Base-by-base conservation (phyloP, 306 rosid species). In the Quercus engelmannii region DNA sequence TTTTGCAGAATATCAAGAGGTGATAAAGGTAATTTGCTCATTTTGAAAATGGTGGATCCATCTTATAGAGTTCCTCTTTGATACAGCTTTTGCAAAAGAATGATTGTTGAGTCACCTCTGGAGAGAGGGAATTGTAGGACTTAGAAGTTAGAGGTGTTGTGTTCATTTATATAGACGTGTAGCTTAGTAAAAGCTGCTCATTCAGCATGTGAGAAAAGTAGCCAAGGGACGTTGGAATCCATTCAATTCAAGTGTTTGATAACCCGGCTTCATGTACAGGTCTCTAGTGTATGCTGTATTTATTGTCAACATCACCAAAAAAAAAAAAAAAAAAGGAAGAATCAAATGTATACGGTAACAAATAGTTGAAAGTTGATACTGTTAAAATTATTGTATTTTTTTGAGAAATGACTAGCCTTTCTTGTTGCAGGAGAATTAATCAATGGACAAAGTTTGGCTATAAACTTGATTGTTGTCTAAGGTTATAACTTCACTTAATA, bases 61-160 rank as follows among this genome's bases (percentile, higher is more conserved):
- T 62, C 69, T 7, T 62, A 26, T 62, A 62, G 69, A 26, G 69
- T 62, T 62, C 69, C 69, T 62, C 69, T 62, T 62, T 62, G 69
- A 62, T 62, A 35, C 17, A 26, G 69, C 35, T 62, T 26, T 62
- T 62, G 2, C 41, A 4, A 26, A 62, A 26, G 69, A 62, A 62
- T 28, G 38, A 62, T 28, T 62, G 69, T 26, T 62, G 11, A 62
- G 69, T 35, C 17, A 1, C 69, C 69, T 28, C 69, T 0, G n/a
- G 8, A 14, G 41, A 62, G 19, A 28, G 4, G 2, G 25, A 28
- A 62, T 17, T 5, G 35, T 14, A 12, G 35, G 38, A 26, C 65
- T 59, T 21, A 3, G 13, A n/a, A 21, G 64, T 20, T 58, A 35
- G 46, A 41, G 46, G 46, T 41, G 46, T 8, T 8, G 46, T 59